Conservation (phyloP, 305 asterid genomes). For the Fraxinus latifolia region DNA sequence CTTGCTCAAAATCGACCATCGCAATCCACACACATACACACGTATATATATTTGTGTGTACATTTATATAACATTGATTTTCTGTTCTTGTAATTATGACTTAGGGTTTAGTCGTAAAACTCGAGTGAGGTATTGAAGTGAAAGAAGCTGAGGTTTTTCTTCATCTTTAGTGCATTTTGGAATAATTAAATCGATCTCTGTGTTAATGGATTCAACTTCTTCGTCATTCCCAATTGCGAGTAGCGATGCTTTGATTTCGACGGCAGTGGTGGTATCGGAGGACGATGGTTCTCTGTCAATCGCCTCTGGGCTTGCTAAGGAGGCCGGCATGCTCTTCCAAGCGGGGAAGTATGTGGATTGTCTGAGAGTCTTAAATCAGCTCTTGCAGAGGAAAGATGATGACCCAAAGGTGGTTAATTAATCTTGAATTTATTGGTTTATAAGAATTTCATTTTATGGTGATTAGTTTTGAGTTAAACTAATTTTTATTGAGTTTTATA, state of each 20-base stretch:
- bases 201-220: background rate
- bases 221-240: background rate
- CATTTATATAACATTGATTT: background rate
- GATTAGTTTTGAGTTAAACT: background rate
- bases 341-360: slow-evolving; percentile 41
- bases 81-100: slow-evolving; percentile 9
- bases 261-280: slow-evolving; percentile 14
- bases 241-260: slow-evolving; percentile 16
- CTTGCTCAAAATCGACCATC: too few species aligned
- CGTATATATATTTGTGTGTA: background rate
- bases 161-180: background rate
- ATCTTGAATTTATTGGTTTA: background rate
- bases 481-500: background rate
- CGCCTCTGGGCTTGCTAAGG: slow-evolving; percentile 40
- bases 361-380: slow-evolving; percentile 36
- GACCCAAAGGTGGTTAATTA: slow-evolving; percentile 40
- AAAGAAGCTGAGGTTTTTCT: slow-evolving; percentile 11
- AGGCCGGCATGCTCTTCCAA: slow-evolving; percentile 42
- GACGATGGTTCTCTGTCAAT: slow-evolving; percentile 37
- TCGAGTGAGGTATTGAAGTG: slow-evolving; percentile 20
- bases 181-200: background rate
- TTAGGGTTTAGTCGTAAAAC: slow-evolving; percentile 39
- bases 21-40: background rate
- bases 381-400: slow-evolving; percentile 37
- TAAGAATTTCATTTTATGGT: background rate